These are phyloP conservation scores for Penicillium sp. DNA, from an alignment of 2,329 filamentous ascomycete species.

Conservation along the genomic window DNA sequence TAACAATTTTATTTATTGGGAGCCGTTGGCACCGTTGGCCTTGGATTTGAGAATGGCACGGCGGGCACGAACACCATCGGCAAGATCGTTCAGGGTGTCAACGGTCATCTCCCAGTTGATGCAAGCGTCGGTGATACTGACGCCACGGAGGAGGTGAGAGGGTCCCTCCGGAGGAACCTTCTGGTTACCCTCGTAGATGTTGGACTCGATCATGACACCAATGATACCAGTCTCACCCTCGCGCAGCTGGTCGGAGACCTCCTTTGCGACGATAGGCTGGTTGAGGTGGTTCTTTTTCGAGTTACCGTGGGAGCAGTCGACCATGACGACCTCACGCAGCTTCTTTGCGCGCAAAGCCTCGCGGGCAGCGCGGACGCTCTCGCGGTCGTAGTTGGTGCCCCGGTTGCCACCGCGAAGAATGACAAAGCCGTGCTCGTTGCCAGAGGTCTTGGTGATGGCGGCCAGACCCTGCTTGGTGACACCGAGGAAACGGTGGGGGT, in stretches of 20 bases:
- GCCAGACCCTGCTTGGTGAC: conserved; percentile 97
- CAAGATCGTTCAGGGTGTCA: conserved; percentile 76
- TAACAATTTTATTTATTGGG: conserved; percentile 16
- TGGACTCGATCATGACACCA: conserved; percentile 98
- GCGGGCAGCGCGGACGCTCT: conserved; percentile 75
- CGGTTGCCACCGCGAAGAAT: conserved; percentile 88
- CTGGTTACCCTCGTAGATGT: conserved; percentile 87
- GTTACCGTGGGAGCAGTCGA: conserved; percentile 98
- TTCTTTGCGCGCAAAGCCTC: conserved; percentile 78
- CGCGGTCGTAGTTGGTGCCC: conserved; percentile 90
- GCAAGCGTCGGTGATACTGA: conserved; percentile 94
- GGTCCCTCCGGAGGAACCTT: conserved; percentile 85
- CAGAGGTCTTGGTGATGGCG: conserved; percentile 87
- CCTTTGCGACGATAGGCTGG: conserved; percentile 87
- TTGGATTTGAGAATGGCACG: conserved; percentile 50
- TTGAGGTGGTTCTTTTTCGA: conserved; percentile 97
- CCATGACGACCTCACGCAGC: conserved; percentile 87
- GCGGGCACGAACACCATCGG: conserved; percentile 75
- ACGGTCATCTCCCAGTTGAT: conserved; percentile 90
- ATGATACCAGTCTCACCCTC: conserved; percentile 85
- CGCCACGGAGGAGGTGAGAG: conserved; percentile 74
- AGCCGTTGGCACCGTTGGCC: conserved; percentile 30
- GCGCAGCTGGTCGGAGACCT: conserved; percentile 78
- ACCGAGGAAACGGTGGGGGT: conserved; percentile 89
- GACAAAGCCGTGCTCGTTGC: conserved; percentile 96